Evolutionary conservation across 2,329 filamentous ascomycete species (phyloP), one percentile per base, ranked within the genome.

Genomic region (Knufia petricola): DNA sequence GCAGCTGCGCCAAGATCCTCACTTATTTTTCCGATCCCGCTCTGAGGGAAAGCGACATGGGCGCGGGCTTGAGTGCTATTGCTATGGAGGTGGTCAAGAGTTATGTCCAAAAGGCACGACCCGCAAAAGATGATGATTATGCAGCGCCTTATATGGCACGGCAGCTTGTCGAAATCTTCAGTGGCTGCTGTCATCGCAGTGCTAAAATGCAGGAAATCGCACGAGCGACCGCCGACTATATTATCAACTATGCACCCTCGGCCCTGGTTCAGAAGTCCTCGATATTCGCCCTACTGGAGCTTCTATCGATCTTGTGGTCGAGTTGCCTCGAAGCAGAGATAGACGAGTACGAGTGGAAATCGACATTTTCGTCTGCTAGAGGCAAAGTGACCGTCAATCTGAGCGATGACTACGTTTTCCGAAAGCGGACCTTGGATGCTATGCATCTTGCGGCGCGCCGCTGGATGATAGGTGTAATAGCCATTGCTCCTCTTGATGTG

Each of bases 21-120:
- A 84, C 81, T 0, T 98, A 98, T 66, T 98, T 96, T 66, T 72
- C 94, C n/a, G 92, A 98, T 60, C 88, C 88, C 4, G 89, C 87
- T 58, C 84, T 84, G 50, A 76, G 77, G 55, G 73, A 67, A 4
- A 72, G 74, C n/a, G 71, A 77, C 26, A 76, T 82, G 63, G 76
- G 77, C 32, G 75, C 71, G 42, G 81, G 78, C 57, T 81, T 84
- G 75, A 72, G 72, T 55, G 74, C 76, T 2, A 76, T 84, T 55
- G 76, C 78, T 1, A 71, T 73, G n/a, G 78, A 79, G 12, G 84
- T 88, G 15, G 79, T 95, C 36, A 81, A 84, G 48, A 81, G 81
- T 26, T 98, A 96, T 63, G 68, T 96, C 46, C 72, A 74, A 24
- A 87, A 84, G 63, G 87, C 86, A 0, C 67, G 92, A 9, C 76